These are phyloP conservation scores for Gaeumannomyces tritici DNA, from an alignment of 2,329 filamentous ascomycete genomes.

Conservation along the genomic window DNA sequence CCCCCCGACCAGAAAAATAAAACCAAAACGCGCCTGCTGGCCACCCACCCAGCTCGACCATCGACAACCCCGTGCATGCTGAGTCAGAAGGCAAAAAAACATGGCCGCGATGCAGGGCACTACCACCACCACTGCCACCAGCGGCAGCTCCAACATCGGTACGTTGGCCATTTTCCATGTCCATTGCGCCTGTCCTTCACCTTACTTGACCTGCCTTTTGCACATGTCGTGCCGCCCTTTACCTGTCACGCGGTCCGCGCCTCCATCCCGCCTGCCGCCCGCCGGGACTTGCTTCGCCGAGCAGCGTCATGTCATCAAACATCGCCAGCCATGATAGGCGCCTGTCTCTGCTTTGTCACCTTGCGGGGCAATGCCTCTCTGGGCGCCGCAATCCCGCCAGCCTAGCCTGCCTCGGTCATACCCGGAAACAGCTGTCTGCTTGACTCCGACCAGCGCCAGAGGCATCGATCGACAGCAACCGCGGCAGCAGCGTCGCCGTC, in stretches of 20 bases:
- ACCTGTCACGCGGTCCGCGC: background rate
- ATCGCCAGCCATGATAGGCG: background rate
- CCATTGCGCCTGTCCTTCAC: background rate
- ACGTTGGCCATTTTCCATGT: background rate
- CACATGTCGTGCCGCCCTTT: background rate
- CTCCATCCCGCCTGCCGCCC: background rate
- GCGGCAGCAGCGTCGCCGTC: background rate
- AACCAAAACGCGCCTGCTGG: background rate
- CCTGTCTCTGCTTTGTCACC: background rate
- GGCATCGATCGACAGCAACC: background rate
- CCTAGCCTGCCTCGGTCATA: background rate
- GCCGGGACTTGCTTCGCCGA: background rate
- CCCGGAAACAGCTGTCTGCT: background rate
- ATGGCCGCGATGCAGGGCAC: constrained; percentile 3
- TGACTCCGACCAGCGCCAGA: background rate
- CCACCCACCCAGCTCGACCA: background rate
- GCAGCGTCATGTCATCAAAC: background rate
- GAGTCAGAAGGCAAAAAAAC: constrained; percentile 5
- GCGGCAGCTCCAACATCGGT: constrained; percentile 3
- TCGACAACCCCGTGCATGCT: constrained; percentile 4
- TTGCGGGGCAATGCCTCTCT: background rate
- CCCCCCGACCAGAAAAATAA: background rate
- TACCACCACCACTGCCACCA: background rate
- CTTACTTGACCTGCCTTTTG: background rate
- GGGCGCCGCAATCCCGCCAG: background rate